These are phyloP conservation scores for Hyaloscypha bicolor DNA, from an alignment of 495 filamentous ascomycete genomes.

Conservation along the genomic window DNA sequence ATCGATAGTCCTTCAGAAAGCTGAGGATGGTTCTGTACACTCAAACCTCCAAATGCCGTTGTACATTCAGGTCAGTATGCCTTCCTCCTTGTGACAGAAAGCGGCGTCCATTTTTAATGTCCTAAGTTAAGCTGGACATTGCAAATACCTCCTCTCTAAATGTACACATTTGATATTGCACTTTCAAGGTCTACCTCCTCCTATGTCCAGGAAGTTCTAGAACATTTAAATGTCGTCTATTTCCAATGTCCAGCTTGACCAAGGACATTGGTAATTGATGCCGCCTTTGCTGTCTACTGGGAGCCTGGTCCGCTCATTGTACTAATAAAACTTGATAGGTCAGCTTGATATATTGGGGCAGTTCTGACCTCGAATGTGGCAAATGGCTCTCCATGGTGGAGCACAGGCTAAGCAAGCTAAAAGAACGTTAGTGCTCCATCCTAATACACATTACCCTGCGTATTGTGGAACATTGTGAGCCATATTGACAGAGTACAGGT, in stretches of 20 bases:
- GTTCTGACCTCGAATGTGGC: conserved; percentile 10
- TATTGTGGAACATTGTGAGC: not conserved
- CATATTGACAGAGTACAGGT: not conserved
- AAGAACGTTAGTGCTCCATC: conserved; percentile 20
- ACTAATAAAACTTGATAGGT: not conserved
- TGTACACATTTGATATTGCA: no score
- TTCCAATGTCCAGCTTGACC: no score
- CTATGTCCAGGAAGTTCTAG: no score
- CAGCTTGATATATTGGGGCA: conserved; percentile 14
- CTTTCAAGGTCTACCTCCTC: no score
- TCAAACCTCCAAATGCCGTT: not conserved
- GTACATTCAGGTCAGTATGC: not conserved
- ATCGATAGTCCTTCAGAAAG: not conserved
- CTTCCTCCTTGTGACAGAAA: not conserved
- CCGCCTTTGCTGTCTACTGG: no score
- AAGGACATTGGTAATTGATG: no score
- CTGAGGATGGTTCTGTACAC: not conserved
- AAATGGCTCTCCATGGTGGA: conserved; percentile 26
- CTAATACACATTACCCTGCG: not conserved
- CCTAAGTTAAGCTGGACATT: no score
- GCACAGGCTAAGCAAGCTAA: conserved; percentile 10
- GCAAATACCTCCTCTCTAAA: no score
- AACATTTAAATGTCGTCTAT: no score
- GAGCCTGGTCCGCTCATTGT: not conserved
- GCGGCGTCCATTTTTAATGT: no score